Conservation (phyloP, 2,329 filamentous ascomycete species). For the Paracoccidioides brasiliensis region DNA sequence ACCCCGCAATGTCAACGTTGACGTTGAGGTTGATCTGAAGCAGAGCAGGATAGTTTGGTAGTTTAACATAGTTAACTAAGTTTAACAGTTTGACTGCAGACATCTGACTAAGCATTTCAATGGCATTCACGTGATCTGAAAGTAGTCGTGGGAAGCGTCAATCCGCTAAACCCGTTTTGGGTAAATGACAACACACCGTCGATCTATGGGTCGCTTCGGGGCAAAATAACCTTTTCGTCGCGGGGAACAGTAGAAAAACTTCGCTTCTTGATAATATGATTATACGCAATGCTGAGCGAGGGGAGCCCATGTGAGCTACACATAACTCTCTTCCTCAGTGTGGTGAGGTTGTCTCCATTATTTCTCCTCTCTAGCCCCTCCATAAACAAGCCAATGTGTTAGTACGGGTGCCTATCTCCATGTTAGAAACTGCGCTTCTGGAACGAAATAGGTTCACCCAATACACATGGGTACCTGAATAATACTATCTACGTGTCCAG, state of each 20-base stretch:
- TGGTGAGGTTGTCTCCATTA: no score
- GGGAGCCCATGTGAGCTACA: no score
- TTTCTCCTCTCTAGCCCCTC: no score
- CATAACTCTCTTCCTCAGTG: no score
- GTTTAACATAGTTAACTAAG: background rate
- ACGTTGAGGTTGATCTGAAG: background rate
- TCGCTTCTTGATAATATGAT: background rate
- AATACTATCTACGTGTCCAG: no score
- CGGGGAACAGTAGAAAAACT: background rate
- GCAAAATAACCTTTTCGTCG: background rate
- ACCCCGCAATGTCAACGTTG: background rate
- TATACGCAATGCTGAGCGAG: no score
- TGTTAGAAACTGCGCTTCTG: no score
- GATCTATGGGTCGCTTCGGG: background rate
- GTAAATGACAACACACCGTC: slow-evolving; percentile 8
- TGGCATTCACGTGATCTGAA: slow-evolving; percentile 10
- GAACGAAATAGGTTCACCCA: no score
- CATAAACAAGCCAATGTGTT: no score
- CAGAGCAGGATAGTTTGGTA: background rate
- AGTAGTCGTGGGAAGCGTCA: slow-evolving; percentile 1
- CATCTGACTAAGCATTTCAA: background rate
- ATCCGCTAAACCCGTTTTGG: slow-evolving; percentile 5
- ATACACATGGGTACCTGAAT: no score
- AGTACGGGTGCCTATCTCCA: no score
- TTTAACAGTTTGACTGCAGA: background rate